A percentile compares a stretch with the other conserved stretches of the same genome.
Conservation (phyloP, 2,329 filamentous ascomycete species). For the Tolypocladium inflatum region DNA sequence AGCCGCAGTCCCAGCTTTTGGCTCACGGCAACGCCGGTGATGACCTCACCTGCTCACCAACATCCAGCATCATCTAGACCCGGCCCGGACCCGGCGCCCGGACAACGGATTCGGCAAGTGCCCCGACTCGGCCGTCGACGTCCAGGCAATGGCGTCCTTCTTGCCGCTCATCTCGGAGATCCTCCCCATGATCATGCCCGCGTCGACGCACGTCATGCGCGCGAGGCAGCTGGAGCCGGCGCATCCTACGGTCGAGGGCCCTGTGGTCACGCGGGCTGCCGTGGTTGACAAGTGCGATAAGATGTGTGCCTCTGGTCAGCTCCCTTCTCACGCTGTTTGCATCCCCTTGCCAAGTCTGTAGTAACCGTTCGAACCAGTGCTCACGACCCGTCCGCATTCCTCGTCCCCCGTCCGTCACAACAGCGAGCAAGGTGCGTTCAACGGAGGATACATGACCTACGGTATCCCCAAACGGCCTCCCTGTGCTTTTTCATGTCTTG, state of each 20-base stretch:
- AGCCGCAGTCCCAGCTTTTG: not conserved
- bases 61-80: not conserved
- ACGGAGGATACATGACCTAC: not conserved
- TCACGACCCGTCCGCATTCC: slow-evolving; percentile 54
- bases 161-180: slow-evolving; percentile 48
- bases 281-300: slow-evolving; percentile 54
- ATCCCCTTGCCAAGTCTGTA: slow-evolving; percentile 5
- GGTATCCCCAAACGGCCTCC: not conserved
- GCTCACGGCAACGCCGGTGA: not conserved
- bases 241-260: slow-evolving; percentile 19
- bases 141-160: slow-evolving; percentile 36
- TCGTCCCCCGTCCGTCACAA: slow-evolving; percentile 58
- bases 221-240: slow-evolving; percentile 35
- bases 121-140: not conserved
- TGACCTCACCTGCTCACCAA: not conserved
- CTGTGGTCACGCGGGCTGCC: slow-evolving; percentile 35
- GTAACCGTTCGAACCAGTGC: slow-evolving; percentile 32
- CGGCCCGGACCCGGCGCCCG: not conserved
- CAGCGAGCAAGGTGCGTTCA: slow-evolving; percentile 50
- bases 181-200: slow-evolving; percentile 49
- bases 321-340: not conserved
- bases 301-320: slow-evolving; percentile 56
- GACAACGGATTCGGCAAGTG: not conserved
- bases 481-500: not conserved
- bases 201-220: slow-evolving; percentile 45